Base-by-base conservation (phyloP, 2,329 filamentous ascomycete genomes). In the Penicillium freii region DNA sequence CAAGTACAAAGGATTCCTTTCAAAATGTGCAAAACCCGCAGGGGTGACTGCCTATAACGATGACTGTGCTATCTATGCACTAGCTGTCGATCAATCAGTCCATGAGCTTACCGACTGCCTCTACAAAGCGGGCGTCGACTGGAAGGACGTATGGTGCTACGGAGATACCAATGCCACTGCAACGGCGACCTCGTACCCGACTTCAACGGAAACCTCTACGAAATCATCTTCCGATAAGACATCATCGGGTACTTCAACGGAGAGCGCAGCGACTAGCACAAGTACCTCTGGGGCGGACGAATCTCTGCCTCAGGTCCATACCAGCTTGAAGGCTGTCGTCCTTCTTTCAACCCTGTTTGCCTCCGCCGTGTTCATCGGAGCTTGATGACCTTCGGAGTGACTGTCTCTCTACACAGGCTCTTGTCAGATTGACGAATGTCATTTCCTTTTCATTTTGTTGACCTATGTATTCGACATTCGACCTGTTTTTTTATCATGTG, bases 131-230 rank as follows among this genome's bases (percentile, higher is more conserved):
- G 62, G 62, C 1, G 61, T 70, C 2, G 48, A 52, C 1, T 69
- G 64, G 61, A 53, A 62, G 15, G 64, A 69, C 53, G 67, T 69
- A 4, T 70, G 66, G 64, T 70, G 66, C 23, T 45, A 54, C 27
- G 62, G 64, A 1, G 25, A 43, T n/a, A 59, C 52, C 15, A 67
- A 64, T 56, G 62, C 54, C 3, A 67, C 63, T 5, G 66, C 66
- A 23, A 68, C 64, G 5, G 59, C 56, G 21, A 64, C 60, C 6
- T 49, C 54, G 4, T 58, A 54, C 19, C 63, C 61, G 27, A 61
- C 56, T 44, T 38, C 54, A 25, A 54, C 58, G 38, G 57, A 45
- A 38, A 62, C 57, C 21, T 42, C 54, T 27, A 43, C 46, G 1
- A 42, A 29, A 13, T 38, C 40, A 17, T 36, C 34, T 9, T 23